phyloP scores from a whole-genome alignment of 1,139 yeast genomes.

The Candida mesenterica region DNA sequence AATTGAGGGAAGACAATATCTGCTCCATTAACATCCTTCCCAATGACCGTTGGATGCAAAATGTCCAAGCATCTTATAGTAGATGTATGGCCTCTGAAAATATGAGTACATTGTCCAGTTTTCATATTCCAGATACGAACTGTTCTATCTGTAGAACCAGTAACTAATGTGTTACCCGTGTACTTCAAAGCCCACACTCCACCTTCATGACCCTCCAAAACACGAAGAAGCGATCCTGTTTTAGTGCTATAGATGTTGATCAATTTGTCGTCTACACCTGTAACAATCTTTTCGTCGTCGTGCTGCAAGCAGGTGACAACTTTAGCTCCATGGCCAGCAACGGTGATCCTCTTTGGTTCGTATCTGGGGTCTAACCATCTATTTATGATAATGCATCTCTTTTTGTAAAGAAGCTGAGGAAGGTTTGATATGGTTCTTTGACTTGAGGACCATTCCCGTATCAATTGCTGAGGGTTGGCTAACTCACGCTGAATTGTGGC shows the following conservation, averaged over 20 bases:
- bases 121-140: conserved; percentile 59
- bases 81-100: conserved; percentile 82
- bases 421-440: conserved; percentile 17
- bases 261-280: conserved; percentile 87
- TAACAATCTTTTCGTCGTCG: conserved; percentile 85
- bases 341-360: conserved; percentile 69
- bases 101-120: conserved; percentile 58
- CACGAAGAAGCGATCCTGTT: conserved; percentile 66
- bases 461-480: conserved; percentile 24
- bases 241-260: conserved; percentile 79
- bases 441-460: conserved; percentile 31
- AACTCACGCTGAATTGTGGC: conserved; percentile 37
- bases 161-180: conserved; percentile 63
- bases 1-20: conserved; percentile 60
- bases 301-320: conserved; percentile 94
- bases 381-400: conserved; percentile 60
- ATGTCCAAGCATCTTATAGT: conserved; percentile 91
- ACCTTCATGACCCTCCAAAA: conserved; percentile 87
- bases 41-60: conserved; percentile 62
- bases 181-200: conserved; percentile 99
- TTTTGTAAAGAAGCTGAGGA: conserved; percentile 61
- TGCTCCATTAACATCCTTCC: conserved; percentile 59
- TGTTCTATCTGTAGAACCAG: conserved; percentile 59
- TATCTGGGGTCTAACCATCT: conserved; percentile 84
- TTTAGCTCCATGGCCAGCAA: conserved; percentile 64